These are phyloP conservation scores for Venturia oleaginea DNA, from an alignment of 2,329 filamentous ascomycete genomes.

Conservation along the genomic window DNA sequence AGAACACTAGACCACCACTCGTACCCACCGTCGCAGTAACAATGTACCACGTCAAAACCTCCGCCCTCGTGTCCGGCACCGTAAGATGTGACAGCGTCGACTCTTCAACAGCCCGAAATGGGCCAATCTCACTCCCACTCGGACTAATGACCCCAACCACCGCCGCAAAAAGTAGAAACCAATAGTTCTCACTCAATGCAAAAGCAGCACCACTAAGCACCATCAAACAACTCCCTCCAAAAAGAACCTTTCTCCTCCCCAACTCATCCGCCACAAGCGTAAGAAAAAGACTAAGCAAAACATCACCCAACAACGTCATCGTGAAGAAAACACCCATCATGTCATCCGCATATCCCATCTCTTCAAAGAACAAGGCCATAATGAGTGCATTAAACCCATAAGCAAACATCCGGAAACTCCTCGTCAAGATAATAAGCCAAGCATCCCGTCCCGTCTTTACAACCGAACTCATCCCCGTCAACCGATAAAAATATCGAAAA, in stretches of 20 bases:
- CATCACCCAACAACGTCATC: slow-evolving; percentile 30
- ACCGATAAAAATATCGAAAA: slow-evolving; percentile 4
- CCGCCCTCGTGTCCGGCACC: slow-evolving; percentile 23
- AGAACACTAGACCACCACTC: slow-evolving; percentile 24
- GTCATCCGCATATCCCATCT: slow-evolving; percentile 26
- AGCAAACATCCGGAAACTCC: slow-evolving; percentile 28
- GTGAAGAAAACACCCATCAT: slow-evolving; percentile 34
- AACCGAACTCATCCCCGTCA: slow-evolving; percentile 8
- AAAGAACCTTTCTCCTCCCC: slow-evolving; percentile 25
- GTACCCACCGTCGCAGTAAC: slow-evolving; percentile 29
- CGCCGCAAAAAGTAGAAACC: slow-evolving; percentile 25
- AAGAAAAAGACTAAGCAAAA: slow-evolving; percentile 27
- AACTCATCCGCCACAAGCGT: slow-evolving; percentile 29
- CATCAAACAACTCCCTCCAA: slow-evolving; percentile 29
- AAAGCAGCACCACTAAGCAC: slow-evolving; percentile 27
- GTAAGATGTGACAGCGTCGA: slow-evolving; percentile 29
- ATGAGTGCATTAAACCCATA: slow-evolving; percentile 30
- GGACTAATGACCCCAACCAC: slow-evolving; percentile 31
- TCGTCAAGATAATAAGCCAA: slow-evolving; percentile 25
- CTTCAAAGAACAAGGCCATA: slow-evolving; percentile 28
- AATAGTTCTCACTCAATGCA: slow-evolving; percentile 25
- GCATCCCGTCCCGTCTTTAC: slow-evolving; percentile 8
- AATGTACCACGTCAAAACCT: slow-evolving; percentile 33
- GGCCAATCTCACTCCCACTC: slow-evolving; percentile 32
- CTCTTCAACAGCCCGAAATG: slow-evolving; percentile 32